Conservation (phyloP, 1,284 basidiomycete species). For the Moesziomyces aphidis region DNA sequence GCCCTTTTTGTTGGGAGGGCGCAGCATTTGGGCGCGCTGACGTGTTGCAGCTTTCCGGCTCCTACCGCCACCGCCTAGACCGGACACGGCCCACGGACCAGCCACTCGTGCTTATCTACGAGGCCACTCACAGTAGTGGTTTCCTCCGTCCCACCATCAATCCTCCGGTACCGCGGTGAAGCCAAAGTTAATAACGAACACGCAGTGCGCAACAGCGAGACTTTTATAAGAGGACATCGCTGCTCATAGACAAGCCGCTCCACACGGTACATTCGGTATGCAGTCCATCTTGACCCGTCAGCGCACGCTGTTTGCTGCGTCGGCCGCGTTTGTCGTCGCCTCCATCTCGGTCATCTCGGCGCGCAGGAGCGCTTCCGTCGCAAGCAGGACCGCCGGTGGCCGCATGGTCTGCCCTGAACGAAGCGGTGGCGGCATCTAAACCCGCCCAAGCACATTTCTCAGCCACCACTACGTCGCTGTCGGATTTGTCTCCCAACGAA, state of each 20-base stretch:
- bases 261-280: constrained; percentile 7
- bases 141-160: background rate
- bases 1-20: background rate
- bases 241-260: background rate
- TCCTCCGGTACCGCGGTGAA: background rate
- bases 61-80: background rate
- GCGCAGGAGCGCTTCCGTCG: constrained; percentile 35
- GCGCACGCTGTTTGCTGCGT: constrained; percentile 32
- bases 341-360: constrained; percentile 43
- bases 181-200: too few relatives aligned
- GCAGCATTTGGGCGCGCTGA: background rate
- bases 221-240: too few relatives aligned
- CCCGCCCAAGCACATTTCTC: background rate
- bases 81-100: background rate
- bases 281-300: constrained; percentile 31
- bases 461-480: background rate
- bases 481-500: too few relatives aligned
- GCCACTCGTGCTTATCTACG: background rate
- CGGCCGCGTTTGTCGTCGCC: constrained; percentile 33
- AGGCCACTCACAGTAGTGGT: background rate
- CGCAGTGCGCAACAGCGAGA: too few relatives aligned
- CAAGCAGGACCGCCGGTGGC: constrained; percentile 38
- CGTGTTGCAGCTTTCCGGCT: background rate
- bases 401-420: constrained; percentile 38
- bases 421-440: constrained; percentile 46